These are phyloP conservation scores for Suillus ampliporus DNA, from an alignment of 768 basidiomycete genomes.

Conservation along the genomic window DNA sequence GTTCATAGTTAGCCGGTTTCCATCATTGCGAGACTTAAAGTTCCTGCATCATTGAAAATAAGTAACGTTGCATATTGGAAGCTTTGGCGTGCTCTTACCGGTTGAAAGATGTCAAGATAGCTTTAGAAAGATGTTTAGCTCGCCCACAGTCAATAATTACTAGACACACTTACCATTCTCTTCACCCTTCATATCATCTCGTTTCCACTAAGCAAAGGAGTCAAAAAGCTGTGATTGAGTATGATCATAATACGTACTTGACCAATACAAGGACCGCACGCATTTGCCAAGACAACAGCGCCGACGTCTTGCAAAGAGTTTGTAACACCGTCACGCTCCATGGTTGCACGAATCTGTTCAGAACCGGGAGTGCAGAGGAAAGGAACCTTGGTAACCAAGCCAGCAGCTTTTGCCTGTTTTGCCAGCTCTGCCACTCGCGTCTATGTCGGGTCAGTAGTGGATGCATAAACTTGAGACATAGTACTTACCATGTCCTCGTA, in stretches of 20 bases:
- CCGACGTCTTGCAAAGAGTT: constrained; percentile 84
- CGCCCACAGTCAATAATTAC: constrained; percentile 3
- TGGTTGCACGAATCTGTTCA: constrained; percentile 96
- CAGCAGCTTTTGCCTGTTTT: constrained; percentile 83
- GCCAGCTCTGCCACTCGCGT: constrained; percentile 93
- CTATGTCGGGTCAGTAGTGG: constrained; percentile 44
- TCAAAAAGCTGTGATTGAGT: constrained; percentile 6
- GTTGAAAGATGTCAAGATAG: constrained; percentile 97
- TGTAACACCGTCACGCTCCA: constrained; percentile 93
- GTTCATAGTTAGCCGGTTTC: constrained; percentile 93
- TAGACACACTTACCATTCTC: constrained; percentile 73
- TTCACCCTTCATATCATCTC: constrained; percentile 84
- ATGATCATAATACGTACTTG: constrained; percentile 56
- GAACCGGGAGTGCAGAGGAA: constrained; percentile 91
- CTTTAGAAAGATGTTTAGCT: constrained; percentile 44
- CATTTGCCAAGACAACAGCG: constrained; percentile 95
- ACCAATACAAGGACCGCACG: constrained; percentile 98
- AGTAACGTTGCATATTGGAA: not conserved
- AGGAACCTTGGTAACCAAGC: constrained; percentile 82
- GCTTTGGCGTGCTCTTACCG: constrained; percentile 51
- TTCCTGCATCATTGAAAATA: constrained; percentile 46
- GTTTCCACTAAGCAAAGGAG: constrained; percentile 75
- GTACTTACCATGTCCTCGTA: constrained; percentile 88
- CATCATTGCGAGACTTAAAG: constrained; percentile 96
- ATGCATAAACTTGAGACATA: not conserved